Percentiles rank a stretch among this genome's conserved stretches.
Conservation (phyloP, 2,329 filamentous ascomycete species). For the Trichoderma polysporum region DNA sequence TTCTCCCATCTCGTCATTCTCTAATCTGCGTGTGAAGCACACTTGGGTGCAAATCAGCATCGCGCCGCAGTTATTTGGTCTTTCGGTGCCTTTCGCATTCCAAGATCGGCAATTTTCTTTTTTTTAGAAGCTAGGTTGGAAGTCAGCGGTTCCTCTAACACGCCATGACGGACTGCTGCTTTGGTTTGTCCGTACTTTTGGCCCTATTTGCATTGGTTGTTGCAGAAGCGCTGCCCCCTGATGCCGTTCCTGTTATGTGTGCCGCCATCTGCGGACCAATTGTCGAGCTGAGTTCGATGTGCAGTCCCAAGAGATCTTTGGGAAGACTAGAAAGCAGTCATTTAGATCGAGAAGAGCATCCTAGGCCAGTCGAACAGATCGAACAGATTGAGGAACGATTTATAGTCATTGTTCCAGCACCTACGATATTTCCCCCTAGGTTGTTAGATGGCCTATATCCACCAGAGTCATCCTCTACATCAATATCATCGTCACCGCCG, state of each 20-base stretch:
- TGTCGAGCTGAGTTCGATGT: conserved; percentile 42
- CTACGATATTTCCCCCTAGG: conserved; percentile 32
- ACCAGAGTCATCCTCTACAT: neutral
- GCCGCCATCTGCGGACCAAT: conserved; percentile 45
- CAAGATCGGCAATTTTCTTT: neutral
- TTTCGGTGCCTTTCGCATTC: neutral
- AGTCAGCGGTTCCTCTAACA: neutral
- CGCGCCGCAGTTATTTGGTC: neutral
- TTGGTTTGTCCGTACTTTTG: conserved; percentile 30
- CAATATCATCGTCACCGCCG: neutral
- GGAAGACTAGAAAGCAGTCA: neutral
- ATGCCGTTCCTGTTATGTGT: conserved; percentile 41
- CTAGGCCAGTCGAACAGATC: neutral
- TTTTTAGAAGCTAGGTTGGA: neutral
- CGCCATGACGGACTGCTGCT: conserved; percentile 31
- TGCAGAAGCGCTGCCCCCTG: conserved; percentile 35
- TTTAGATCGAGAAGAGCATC: neutral
- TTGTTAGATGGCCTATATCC: conserved; percentile 1
- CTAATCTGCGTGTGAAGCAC: neutral
- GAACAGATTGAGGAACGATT: conserved; percentile 28
- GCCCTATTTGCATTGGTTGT: conserved; percentile 32
- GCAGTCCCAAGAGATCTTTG: conserved; percentile 27
- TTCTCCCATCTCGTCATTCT: neutral
- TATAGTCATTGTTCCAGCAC: conserved; percentile 33
- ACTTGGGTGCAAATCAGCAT: neutral